Conservation (phyloP, 257 asterid species). For the Parsonsia alboflavescens region DNA sequence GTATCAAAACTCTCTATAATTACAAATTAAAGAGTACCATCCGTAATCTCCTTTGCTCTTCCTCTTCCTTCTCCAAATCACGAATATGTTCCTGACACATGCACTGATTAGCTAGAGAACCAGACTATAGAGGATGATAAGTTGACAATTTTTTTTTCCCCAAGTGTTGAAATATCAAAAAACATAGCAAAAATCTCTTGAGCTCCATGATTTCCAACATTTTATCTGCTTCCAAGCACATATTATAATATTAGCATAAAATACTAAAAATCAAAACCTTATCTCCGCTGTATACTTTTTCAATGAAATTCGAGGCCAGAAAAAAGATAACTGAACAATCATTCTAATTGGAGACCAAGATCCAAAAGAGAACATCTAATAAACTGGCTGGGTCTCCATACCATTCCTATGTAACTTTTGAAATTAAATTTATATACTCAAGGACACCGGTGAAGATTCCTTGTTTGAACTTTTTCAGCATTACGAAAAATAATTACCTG, state of each 20-base stretch:
- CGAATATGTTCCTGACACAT: constrained; percentile 77
- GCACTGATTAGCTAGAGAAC: constrained; percentile 25
- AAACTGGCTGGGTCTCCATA: background rate
- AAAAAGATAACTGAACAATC: background rate
- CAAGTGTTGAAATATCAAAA: background rate
- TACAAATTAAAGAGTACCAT: constrained; percentile 40
- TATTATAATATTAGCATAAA: background rate
- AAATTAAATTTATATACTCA: background rate
- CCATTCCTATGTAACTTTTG: background rate
- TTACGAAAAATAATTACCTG: constrained; percentile 45
- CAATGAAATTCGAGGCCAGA: background rate
- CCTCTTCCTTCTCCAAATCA: constrained; percentile 90
- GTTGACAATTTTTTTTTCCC: background rate
- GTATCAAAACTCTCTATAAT: constrained; percentile 2
- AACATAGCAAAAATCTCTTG: background rate
- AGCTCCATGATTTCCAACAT: background rate
- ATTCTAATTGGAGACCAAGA: background rate
- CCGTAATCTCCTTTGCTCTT: constrained; percentile 69
- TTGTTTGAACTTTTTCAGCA: background rate
- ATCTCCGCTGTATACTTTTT: background rate
- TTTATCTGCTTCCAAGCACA: background rate
- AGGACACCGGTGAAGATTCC: background rate
- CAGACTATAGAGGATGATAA: constrained; percentile 10
- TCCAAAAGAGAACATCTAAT: background rate
- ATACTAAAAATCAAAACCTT: background rate